Evolutionary conservation across 306 rosid species (phyloP).

Genomic region (Gillenia trifoliata): DNA sequence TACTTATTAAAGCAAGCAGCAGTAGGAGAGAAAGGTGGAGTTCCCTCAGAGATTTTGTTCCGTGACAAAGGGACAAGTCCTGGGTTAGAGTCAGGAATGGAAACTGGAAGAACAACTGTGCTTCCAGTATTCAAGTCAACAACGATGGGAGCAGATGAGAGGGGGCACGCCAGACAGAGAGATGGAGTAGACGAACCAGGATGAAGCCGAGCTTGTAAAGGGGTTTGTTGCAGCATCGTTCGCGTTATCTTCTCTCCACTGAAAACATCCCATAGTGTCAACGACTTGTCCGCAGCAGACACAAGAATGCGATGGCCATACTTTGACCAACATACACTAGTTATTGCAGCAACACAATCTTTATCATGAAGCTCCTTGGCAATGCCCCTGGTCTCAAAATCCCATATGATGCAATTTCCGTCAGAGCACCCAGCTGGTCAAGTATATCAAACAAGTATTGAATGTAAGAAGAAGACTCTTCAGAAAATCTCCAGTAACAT

Average conservation of each 20-base stretch:
- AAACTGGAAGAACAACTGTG: slow-evolving; percentile 65
- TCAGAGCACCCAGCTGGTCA: slow-evolving; percentile 90
- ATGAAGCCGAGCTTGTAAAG: slow-evolving; percentile 85
- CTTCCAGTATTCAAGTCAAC: slow-evolving; percentile 74
- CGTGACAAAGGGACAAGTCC: slow-evolving; percentile 55
- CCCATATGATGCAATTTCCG: slow-evolving; percentile 94
- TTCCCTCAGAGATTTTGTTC: slow-evolving; percentile 68
- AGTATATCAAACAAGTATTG: slow-evolving; percentile 20
- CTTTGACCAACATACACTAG: slow-evolving; percentile 73
- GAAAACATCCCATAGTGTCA: slow-evolving; percentile 75
- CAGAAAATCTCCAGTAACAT: slow-evolving; percentile 3
- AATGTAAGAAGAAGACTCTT: slow-evolving; percentile 13
- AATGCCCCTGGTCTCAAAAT: slow-evolving; percentile 90
- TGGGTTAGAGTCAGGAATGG: slow-evolving; percentile 47
- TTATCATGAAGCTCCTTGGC: slow-evolving; percentile 78
- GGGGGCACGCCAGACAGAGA: slow-evolving; percentile 89
- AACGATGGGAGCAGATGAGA: slow-evolving; percentile 87
- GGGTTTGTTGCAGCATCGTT: slow-evolving; percentile 64
- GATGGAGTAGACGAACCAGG: slow-evolving; percentile 86
- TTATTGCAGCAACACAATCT: slow-evolving; percentile 65
- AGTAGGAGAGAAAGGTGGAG: slow-evolving; percentile 73
- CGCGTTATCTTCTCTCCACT: slow-evolving; percentile 65
- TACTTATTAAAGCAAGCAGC: slow-evolving; percentile 89
- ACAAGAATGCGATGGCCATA: slow-evolving; percentile 68
- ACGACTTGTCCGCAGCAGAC: slow-evolving; percentile 87